These are phyloP conservation scores for Dillenia turbinata DNA, from an alignment of 164 flowering plant species.

Conservation along the genomic window DNA sequence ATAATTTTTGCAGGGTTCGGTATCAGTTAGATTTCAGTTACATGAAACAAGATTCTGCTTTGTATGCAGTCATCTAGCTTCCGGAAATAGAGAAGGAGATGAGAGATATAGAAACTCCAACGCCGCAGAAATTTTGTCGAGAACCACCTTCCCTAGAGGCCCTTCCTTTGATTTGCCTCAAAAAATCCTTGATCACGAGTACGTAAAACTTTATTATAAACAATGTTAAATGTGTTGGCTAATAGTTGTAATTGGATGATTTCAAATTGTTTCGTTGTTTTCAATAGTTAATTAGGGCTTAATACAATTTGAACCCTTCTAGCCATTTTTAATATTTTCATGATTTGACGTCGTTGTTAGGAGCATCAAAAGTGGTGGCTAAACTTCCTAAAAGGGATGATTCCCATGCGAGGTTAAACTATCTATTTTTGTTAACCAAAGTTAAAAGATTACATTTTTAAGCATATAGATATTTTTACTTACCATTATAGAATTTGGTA, in stretches of 20 bases:
- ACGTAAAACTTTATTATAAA: slow-evolving; percentile 18
- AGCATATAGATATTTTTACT: too few relatives aligned
- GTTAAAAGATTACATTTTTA: too few relatives aligned
- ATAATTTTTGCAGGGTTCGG: slow-evolving; percentile 50
- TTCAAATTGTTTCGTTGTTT: neutral
- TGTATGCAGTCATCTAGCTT: slow-evolving; percentile 71
- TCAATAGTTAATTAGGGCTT: too few relatives aligned
- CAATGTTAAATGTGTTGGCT: too few relatives aligned
- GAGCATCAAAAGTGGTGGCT: slow-evolving; percentile 1
- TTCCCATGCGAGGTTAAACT: slow-evolving; percentile 2
- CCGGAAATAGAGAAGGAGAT: slow-evolving; percentile 65
- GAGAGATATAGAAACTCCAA: slow-evolving; percentile 50
- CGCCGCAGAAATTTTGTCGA: slow-evolving; percentile 41
- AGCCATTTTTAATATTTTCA: neutral
- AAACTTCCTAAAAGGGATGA: slow-evolving; percentile 9
- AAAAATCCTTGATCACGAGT: slow-evolving; percentile 72
- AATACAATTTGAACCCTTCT: neutral
- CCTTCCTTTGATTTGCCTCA: slow-evolving; percentile 43
- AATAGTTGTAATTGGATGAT: neutral
- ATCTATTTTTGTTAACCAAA: too few relatives aligned
- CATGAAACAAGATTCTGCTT: slow-evolving; percentile 81
- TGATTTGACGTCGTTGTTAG: slow-evolving; percentile 4
- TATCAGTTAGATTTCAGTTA: slow-evolving; percentile 57
- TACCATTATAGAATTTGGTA: too few relatives aligned
- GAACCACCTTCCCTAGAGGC: slow-evolving; percentile 56